Base-by-base conservation (phyloP, 164 flowering plant genomes). In the Litsea cubeba region DNA sequence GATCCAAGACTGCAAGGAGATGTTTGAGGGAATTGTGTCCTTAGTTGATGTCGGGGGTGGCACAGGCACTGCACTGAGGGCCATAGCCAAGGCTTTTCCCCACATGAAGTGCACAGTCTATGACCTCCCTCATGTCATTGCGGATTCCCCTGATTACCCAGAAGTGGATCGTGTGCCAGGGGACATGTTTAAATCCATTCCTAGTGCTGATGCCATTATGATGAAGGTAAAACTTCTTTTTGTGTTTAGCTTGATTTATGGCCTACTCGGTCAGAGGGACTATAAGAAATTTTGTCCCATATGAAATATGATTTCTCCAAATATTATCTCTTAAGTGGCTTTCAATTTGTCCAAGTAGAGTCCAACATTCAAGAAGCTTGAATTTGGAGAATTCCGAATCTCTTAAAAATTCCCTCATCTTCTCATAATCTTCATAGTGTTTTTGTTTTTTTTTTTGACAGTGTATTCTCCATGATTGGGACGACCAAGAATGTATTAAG, bases 401-500 rank as follows among this genome's bases (percentile, higher is more conserved):
- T 12, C 14, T 14, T n/a, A 24, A 25, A n/a, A 4, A n/a, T n/a
- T 22, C 5, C 25, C 24, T 32, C 10, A 32, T 68, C 10, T 17
- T 18, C 50, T 68, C 24, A 35, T 2, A 40, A 40, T 40, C 8
- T 40, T 65, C 8, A n/a, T n/a, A n/a, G n/a, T n/a, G n/a, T n/a
- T n/a, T 0, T n/a, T 0, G 2, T 32, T 10, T 70, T 18, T 50
- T 1, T 50, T 49, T 4, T 3, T n/a, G 49, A 60, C 76, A 73
- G 76, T 20, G 62, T 15, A 50, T 73, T 11, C 70, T 73, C 8
- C 76, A 73, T 25, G 70, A 51, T 50, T 73, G 76, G 76, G 60
- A 22, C 26, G 76, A 73, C 26, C 32, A 62, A 22, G 68, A 72
- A 3, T 72, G 75, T 35, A 12, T 72, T 26, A 28, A 67, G 49